Evolutionary conservation across 495 filamentous ascomycete genomes (phyloP).

Genomic region (Hypoxylon rickii): DNA sequence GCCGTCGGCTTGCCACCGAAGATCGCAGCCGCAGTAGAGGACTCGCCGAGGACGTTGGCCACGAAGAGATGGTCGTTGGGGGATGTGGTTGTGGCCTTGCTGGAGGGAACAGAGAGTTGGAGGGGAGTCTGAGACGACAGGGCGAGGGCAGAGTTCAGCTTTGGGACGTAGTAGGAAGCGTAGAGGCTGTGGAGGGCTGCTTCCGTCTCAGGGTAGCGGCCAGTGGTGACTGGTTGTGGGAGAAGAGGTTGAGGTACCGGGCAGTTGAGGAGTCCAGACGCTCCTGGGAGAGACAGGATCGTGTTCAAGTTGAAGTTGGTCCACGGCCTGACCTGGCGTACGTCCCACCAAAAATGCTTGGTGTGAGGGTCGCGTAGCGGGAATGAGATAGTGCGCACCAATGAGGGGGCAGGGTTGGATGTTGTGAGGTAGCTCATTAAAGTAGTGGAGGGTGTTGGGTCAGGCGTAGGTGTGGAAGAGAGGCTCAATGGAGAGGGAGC

Average conservation of each 20-base stretch:
- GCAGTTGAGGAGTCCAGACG: conserved; percentile 73
- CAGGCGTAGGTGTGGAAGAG: conserved; percentile 48
- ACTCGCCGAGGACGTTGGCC: conserved; percentile 59
- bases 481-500: conserved; percentile 56
- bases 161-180: conserved; percentile 70
- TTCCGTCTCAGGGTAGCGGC: conserved; percentile 74
- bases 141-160: conserved; percentile 76
- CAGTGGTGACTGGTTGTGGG: conserved; percentile 58
- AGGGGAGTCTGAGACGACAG: conserved; percentile 67
- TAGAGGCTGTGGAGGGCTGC: conserved; percentile 70
- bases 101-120: conserved; percentile 60
- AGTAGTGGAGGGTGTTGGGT: conserved; percentile 62
- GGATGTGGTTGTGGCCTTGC: conserved; percentile 55
- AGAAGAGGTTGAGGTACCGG: conserved; percentile 67
- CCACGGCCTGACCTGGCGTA: conserved; percentile 85
- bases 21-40: conserved; percentile 56
- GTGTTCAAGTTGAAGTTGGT: conserved; percentile 71
- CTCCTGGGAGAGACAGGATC: conserved; percentile 73
- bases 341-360: conserved; percentile 92
- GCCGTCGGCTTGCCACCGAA: conserved; percentile 73
- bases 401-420: conserved; percentile 75
- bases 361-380: conserved; percentile 68
- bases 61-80: conserved; percentile 64
- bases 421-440: conserved; percentile 77
- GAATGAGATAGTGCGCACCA: conserved; percentile 81